These are phyloP conservation scores for Epichloe elymi DNA, from an alignment of 2,329 filamentous ascomycete genomes.

Conservation along the genomic window DNA sequence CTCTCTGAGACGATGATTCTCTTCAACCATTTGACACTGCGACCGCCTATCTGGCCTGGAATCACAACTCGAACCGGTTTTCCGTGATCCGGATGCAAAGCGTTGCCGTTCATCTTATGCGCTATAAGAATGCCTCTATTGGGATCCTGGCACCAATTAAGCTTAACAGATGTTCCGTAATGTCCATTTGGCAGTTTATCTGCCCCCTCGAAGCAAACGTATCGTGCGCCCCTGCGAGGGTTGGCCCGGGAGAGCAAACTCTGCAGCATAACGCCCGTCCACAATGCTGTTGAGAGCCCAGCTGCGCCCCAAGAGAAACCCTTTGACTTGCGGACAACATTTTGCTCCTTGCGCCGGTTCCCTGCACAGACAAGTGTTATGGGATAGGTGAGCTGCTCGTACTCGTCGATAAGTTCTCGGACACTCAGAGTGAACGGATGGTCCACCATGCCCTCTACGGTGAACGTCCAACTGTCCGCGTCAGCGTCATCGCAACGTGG, in stretches of 20 bases:
- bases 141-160: constrained; percentile 77
- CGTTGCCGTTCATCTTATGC: constrained; percentile 81
- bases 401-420: constrained; percentile 57
- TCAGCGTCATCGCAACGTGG: constrained; percentile 61
- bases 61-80: constrained; percentile 72
- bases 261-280: constrained; percentile 67
- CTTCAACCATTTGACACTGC: constrained; percentile 89
- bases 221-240: constrained; percentile 58
- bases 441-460: constrained; percentile 72
- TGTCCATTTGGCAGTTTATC: constrained; percentile 79
- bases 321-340: constrained; percentile 78
- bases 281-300: constrained; percentile 75
- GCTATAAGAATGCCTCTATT: constrained; percentile 78
- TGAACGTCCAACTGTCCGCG: constrained; percentile 68
- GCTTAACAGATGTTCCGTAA: constrained; percentile 77
- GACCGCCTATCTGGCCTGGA: constrained; percentile 80
- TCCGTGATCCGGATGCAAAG: constrained; percentile 71
- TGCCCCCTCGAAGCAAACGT: constrained; percentile 83
- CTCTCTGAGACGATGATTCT: constrained; percentile 62
- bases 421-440: constrained; percentile 61
- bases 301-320: constrained; percentile 91
- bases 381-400: constrained; percentile 72
- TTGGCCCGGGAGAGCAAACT: constrained; percentile 57
- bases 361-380: constrained; percentile 86
- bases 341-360: constrained; percentile 87